Conservation (phyloP, 1,284 basidiomycete species). For the Erythrobasidium hasegawianum region DNA sequence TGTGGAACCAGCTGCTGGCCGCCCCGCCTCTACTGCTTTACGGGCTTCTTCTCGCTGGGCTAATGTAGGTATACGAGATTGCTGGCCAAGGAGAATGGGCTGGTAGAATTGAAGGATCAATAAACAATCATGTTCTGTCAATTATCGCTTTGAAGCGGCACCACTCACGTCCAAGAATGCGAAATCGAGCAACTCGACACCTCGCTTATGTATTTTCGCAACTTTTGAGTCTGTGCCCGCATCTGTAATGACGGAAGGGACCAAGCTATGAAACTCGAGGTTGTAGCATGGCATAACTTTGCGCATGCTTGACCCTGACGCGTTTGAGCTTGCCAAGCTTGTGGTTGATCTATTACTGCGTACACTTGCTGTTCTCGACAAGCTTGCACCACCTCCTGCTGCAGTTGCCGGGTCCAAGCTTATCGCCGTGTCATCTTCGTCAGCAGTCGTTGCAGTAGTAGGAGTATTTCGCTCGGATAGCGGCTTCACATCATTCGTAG, state of each 20-base stretch:
- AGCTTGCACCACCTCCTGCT: slow-evolving; percentile 42
- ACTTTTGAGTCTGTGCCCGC: slow-evolving; percentile 93
- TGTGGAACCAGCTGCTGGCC: slow-evolving; percentile 3
- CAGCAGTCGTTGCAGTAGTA: slow-evolving; percentile 32
- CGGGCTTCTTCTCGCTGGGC: neutral
- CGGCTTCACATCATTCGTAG: too few species aligned
- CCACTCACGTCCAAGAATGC: slow-evolving; percentile 47
- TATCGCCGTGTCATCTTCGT: slow-evolving; percentile 5
- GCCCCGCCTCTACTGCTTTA: neutral
- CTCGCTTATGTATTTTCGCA: slow-evolving; percentile 79
- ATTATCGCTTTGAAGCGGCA: too few species aligned
- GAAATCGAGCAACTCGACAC: slow-evolving; percentile 53
- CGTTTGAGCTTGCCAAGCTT: slow-evolving; percentile 54
- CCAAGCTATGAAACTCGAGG: slow-evolving; percentile 83
- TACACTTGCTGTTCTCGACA: slow-evolving; percentile 40
- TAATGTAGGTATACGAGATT: slow-evolving; percentile 8
- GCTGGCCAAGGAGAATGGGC: slow-evolving; percentile 32
- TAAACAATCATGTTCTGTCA: too few species aligned
- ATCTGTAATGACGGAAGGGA: slow-evolving; percentile 84
- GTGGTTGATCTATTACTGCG: slow-evolving; percentile 54
- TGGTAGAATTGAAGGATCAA: too few species aligned
- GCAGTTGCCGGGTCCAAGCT: neutral
- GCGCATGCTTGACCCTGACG: slow-evolving; percentile 59
- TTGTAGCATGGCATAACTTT: slow-evolving; percentile 92
- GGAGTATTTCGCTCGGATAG: too few species aligned